phyloP scores from a whole-genome alignment of 352 stramenopile species.

The Pythium myriotylum region DNA sequence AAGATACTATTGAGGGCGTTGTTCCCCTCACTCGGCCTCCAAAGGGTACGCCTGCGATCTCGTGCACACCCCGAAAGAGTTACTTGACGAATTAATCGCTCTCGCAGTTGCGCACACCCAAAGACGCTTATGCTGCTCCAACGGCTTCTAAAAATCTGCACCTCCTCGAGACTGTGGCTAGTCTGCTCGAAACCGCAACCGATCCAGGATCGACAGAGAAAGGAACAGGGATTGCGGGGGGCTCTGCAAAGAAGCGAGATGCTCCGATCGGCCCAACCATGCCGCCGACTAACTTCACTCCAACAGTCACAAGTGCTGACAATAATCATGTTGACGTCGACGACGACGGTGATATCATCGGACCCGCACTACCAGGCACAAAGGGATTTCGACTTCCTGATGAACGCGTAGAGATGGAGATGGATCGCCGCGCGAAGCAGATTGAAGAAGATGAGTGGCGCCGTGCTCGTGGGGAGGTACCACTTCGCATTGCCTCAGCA shows the following conservation, averaged over 20 bases:
- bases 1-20: slow-evolving; percentile 60
- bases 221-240: slow-evolving; percentile 12
- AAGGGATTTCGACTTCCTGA: slow-evolving; percentile 76
- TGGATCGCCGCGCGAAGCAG: slow-evolving; percentile 54
- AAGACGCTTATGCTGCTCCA: slow-evolving; percentile 18
- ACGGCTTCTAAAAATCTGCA: slow-evolving; percentile 28
- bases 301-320: background rate
- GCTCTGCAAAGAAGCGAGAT: slow-evolving; percentile 18
- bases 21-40: slow-evolving; percentile 57
- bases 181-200: slow-evolving; percentile 33
- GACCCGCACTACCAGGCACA: slow-evolving; percentile 74
- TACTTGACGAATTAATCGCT: too few species aligned
- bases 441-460: slow-evolving; percentile 76
- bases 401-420: slow-evolving; percentile 71
- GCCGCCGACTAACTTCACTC: slow-evolving; percentile 28
- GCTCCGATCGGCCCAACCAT: slow-evolving; percentile 60
- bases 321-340: slow-evolving; percentile 30
- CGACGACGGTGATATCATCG: slow-evolving; percentile 55
- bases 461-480: slow-evolving; percentile 29
- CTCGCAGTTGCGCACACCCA: slow-evolving; percentile 21
- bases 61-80: too few species aligned
- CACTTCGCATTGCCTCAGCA: background rate
- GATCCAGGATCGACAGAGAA: background rate
- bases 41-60: slow-evolving; percentile 22
- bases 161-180: slow-evolving; percentile 57